phyloP scores from a whole-genome alignment of 257 asterid genomes.

The Knoxia roxburghii region DNA sequence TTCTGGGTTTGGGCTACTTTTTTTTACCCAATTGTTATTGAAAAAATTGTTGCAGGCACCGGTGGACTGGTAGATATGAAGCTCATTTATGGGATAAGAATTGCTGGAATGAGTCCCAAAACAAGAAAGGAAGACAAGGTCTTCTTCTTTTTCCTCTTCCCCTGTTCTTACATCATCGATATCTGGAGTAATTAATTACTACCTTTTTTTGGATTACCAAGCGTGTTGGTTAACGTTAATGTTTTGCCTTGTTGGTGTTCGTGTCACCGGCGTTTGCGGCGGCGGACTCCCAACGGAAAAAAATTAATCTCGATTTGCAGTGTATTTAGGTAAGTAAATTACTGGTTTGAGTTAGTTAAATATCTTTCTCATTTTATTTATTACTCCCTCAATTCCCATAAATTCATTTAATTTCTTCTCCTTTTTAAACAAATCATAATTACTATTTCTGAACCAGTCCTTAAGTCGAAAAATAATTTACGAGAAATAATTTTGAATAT shows the following conservation, averaged over 20 bases:
- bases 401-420: too few relatives aligned
- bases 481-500: too few relatives aligned
- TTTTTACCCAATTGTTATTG: not conserved
- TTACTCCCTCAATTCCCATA: not conserved
- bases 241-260: conserved; percentile 13
- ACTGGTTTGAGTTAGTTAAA: conserved; percentile 8
- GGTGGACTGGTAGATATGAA: conserved; percentile 97
- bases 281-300: conserved; percentile 36
- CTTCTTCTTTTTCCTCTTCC: not conserved
- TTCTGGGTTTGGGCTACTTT: not conserved
- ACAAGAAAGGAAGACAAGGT: conserved; percentile 98
- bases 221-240: conserved; percentile 9
- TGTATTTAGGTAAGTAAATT: conserved; percentile 66
- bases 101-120: conserved; percentile 92
- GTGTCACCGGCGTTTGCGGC: conserved; percentile 16
- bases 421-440: too few relatives aligned
- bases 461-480: too few relatives aligned
- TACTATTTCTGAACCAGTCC: too few relatives aligned
- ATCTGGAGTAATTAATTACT: too few relatives aligned
- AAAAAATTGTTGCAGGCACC: conserved; percentile 51
- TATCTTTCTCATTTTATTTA: not conserved
- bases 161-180: too few relatives aligned
- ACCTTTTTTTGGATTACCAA: too few relatives aligned
- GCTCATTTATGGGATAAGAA: conserved; percentile 99
- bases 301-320: conserved; percentile 39